These are phyloP conservation scores for Stenogyne calaminthoides DNA, from an alignment of 305 asterid genomes.

Conservation along the genomic window DNA sequence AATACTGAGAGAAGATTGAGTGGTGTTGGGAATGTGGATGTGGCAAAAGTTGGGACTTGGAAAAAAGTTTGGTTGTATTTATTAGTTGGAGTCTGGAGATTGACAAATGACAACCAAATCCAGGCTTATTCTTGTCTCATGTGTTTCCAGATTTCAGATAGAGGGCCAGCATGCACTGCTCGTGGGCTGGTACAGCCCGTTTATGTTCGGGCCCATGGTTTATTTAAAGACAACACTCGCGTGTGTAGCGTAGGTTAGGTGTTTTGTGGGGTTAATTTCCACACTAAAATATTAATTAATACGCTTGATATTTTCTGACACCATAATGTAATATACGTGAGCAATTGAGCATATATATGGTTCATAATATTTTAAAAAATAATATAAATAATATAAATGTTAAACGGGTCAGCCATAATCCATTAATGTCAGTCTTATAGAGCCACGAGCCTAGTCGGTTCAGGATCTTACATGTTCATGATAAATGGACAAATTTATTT, in stretches of 20 bases:
- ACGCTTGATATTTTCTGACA: neutral
- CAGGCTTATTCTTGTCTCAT: neutral
- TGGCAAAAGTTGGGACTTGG: conserved; percentile 32
- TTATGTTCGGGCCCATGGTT: conserved; percentile 7
- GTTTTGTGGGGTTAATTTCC: neutral
- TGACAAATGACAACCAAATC: conserved; percentile 22
- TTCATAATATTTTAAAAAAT: neutral
- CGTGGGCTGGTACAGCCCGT: conserved; percentile 8
- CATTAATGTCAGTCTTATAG: too few species aligned
- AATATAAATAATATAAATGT: too few species aligned
- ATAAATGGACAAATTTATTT: too few species aligned
- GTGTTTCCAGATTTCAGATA: conserved; percentile 19
- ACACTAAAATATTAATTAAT: neutral
- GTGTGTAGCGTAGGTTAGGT: conserved; percentile 4
- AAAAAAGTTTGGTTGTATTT: conserved; percentile 5
- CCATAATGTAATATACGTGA: neutral
- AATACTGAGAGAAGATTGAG: neutral
- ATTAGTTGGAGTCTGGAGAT: too few species aligned
- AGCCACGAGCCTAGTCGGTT: too few species aligned
- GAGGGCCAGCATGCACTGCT: conserved; percentile 18
- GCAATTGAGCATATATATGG: too few species aligned
- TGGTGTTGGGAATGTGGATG: conserved; percentile 38
- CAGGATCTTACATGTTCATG: too few species aligned
- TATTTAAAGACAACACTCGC: conserved; percentile 17
- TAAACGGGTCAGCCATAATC: too few species aligned